Conservation (phyloP, 148 eudicot species). For the Pharnaceum exiguum region DNA sequence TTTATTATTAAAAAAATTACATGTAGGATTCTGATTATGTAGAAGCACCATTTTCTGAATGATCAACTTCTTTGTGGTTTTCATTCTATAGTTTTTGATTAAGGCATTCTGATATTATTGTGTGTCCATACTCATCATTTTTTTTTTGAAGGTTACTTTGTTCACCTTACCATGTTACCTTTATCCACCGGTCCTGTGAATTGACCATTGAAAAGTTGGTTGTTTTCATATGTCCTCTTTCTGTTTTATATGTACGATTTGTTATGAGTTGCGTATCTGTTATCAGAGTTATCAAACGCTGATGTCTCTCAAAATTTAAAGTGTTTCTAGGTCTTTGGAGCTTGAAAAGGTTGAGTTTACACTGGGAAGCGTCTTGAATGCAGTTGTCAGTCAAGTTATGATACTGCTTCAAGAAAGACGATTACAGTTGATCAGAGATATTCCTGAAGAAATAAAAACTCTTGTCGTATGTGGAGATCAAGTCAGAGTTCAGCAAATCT, state of each 20-base stretch:
- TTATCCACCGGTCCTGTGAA: too few species aligned
- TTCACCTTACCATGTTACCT: too few species aligned
- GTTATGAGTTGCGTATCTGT: too few species aligned
- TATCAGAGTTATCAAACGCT: not conserved
- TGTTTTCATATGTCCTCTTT: too few species aligned
- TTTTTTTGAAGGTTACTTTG: too few species aligned
- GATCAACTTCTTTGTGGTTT: too few species aligned
- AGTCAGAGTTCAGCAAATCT: constrained; percentile 72
- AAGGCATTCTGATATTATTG: too few species aligned
- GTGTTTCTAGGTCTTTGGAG: constrained; percentile 52
- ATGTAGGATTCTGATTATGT: not conserved
- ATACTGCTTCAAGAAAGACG: constrained; percentile 65
- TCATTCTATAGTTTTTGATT: too few species aligned
- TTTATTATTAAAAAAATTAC: not conserved
- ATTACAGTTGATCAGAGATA: constrained; percentile 76
- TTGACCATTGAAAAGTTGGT: too few species aligned
- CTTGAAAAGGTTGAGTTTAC: constrained; percentile 64
- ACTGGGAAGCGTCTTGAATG: constrained; percentile 75
- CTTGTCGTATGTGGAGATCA: constrained; percentile 75
- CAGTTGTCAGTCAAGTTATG: constrained; percentile 93
- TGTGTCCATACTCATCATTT: too few species aligned
- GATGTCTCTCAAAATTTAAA: not conserved
- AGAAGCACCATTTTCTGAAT: not conserved
- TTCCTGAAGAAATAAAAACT: constrained; percentile 83
- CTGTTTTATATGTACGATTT: too few species aligned